Percentiles rank a stretch among this genome's conserved stretches.
These are phyloP conservation scores for Aspergillus sparsus DNA, from an alignment of 495 filamentous ascomycete genomes.

Conservation along the genomic window DNA sequence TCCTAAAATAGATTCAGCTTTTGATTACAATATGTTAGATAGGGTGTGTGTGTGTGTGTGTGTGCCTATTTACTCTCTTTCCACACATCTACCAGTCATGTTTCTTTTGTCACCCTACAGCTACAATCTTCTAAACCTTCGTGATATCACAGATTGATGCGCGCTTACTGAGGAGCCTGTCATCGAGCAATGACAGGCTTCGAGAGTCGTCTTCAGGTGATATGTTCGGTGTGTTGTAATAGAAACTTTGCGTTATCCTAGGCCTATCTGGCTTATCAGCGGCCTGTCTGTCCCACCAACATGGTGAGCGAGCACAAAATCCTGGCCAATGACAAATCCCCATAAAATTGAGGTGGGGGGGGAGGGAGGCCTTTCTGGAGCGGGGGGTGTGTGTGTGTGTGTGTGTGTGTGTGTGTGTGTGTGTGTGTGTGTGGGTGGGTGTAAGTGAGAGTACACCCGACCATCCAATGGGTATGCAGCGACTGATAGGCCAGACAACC, in stretches of 20 bases:
- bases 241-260: constrained; percentile 17
- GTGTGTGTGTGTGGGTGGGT: neutral
- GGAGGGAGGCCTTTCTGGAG: constrained; percentile 3
- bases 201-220: constrained; percentile 17
- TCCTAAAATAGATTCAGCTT: constrained; percentile 22
- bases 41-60: no score
- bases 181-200: constrained; percentile 15
- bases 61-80: constrained; percentile 8
- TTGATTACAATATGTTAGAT: constrained; percentile 4
- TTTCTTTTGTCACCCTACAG: neutral
- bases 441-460: neutral
- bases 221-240: constrained; percentile 19
- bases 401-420: neutral
- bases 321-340: constrained; percentile 17
- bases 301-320: constrained; percentile 19
- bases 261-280: constrained; percentile 27
- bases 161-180: constrained; percentile 21
- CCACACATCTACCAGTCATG: constrained; percentile 16
- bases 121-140: neutral
- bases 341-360: constrained; percentile 19
- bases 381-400: constrained; percentile 10
- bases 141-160: constrained; percentile 11
- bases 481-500: constrained; percentile 13
- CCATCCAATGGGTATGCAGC: constrained; percentile 4
- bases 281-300: constrained; percentile 22